Base-by-base conservation (phyloP, 1,139 yeast genomes). In the Sporopachydermia cereana region DNA sequence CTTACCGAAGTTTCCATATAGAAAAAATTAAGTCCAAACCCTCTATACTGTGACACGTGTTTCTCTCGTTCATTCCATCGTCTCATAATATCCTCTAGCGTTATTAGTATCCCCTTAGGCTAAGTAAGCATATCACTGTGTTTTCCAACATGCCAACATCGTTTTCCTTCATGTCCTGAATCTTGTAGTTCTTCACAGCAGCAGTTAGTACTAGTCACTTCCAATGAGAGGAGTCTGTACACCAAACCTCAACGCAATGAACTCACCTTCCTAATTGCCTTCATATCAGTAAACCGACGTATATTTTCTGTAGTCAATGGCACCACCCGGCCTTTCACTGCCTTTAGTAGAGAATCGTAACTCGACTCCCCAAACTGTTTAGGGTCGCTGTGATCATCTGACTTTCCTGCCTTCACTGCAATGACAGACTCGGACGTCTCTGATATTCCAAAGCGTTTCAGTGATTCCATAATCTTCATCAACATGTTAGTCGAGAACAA, bases 391-490 rank as follows among this genome's bases (percentile, higher is more conserved):
- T 48, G 51, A 3, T 50, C 49, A n/a, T 44, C 46, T 2, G 49
- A 47, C 3, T 50, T 47, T 5, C 55, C 48, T 2, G 73, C 59
- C 48, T 68, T 68, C 22, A 72, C 55, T 17, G 66, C 66, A 14
- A 69, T 51, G 4, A 72, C 41, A 2, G 59, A 55, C 0, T 44
- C 53, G 2, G 67, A 53, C 22, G 60, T 61, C 43, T 67, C 71
- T 31, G 64, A 59, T 18, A 72, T 61, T 29, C 78, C 78, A 55
- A 71, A 72, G 48, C 64, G 60, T 49, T 62, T 63, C 46, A 72
- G 57, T 1, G 71, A 69, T 45, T 73, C 77, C 53, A 71, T 68
- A 41, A 68, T 67, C 50, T 51, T n/a, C n/a, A n/a, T n/a, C n/a
- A n/a, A 27, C 12, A 27, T 27, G 30, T 27, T 27, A 27, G 30